Conservation (phyloP, 169 alveolate species). For the Cryptosporidium sp. region DNA sequence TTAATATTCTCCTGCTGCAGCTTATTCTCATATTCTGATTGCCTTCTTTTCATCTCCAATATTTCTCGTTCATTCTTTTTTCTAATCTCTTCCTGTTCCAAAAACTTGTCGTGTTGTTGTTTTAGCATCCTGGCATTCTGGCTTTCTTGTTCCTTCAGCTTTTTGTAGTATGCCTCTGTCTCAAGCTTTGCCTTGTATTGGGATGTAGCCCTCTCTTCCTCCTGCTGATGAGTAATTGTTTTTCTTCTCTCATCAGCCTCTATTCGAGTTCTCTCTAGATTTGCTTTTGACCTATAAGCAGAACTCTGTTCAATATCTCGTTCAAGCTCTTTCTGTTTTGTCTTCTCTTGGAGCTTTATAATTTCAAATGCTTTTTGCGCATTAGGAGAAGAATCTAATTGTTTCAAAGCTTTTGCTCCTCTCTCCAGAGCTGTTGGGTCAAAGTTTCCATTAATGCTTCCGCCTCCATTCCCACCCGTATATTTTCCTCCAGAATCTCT, state of each 20-base stretch:
- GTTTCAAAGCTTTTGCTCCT: constrained; percentile 98
- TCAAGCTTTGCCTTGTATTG: constrained; percentile 93
- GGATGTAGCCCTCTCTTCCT: constrained; percentile 93
- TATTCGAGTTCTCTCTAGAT: constrained; percentile 82
- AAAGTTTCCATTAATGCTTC: constrained; percentile 79
- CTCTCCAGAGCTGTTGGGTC: constrained; percentile 99
- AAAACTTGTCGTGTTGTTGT: constrained; percentile 92
- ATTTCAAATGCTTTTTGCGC: constrained; percentile 96
- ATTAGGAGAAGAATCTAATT: constrained; percentile 92
- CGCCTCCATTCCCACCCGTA: constrained; percentile 1
- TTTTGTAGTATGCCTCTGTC: constrained; percentile 92
- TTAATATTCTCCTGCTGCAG: constrained; percentile 90
- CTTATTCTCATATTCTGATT: constrained; percentile 57
- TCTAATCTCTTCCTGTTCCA: constrained; percentile 86
- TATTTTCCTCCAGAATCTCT: background rate
- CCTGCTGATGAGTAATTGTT: constrained; percentile 92
- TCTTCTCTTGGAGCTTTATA: constrained; percentile 94
- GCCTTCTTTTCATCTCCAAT: constrained; percentile 82
- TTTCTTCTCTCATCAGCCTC: constrained; percentile 93
- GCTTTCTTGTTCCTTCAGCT: constrained; percentile 91
- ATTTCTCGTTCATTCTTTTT: constrained; percentile 83
- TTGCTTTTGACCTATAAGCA: constrained; percentile 81
- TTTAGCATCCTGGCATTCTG: constrained; percentile 93
- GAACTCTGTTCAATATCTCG: constrained; percentile 88
- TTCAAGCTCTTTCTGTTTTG: constrained; percentile 94